Base-by-base conservation (phyloP, 805 yeast genomes). In the Lachancea sp. region DNA sequence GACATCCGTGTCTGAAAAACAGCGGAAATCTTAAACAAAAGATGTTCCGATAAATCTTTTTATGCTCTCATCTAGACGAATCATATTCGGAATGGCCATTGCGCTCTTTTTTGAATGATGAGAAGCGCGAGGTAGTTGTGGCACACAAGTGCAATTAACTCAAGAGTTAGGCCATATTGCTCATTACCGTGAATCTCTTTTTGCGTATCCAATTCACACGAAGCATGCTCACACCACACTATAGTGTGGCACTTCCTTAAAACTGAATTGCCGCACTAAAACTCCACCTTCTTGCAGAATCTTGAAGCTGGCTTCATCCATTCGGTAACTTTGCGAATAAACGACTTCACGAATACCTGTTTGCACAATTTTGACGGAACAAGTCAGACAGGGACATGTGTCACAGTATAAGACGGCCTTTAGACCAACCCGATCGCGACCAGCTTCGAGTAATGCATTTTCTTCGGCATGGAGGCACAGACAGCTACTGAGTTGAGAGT, bases 391-490 rank as follows among this genome's bases (percentile, higher is more conserved):
- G 0, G 99, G 99, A 58, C 99, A 86, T 0, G 99, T 93, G 63
- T 93, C 93, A 67, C 99, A 93, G 62, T 93, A 93, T 46, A 89
- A 65, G 0, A 79, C 80, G 8, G 86, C 81, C 34, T 70, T 65
- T 2, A 54, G 53, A 0, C 85, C 85, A 10, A 87, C 75, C 45
- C 98, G 70, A 52, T 85, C 95, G 51, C 97, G 73, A 1, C 99
- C 99, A 7, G 96, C 87, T 62, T 93, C 99, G 41, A 93, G 65
- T 33, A 93, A 69, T 0, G 99, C 98, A 62, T 93, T 93, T 56
- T 93, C 99, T 62, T 93, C 99, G 0, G 98, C 99, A 63, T 93
- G 99, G 29, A 93, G 66, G 63, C 99, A 93, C 40, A 93, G 66
- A 63, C 99, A 93, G 0, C 97, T 88, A 3, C 83, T 75, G 32